A percentile compares a stretch with the other conserved stretches of the same genome.
Conservation (phyloP, 352 stramenopile species). For the Phytopythium boreale region DNA sequence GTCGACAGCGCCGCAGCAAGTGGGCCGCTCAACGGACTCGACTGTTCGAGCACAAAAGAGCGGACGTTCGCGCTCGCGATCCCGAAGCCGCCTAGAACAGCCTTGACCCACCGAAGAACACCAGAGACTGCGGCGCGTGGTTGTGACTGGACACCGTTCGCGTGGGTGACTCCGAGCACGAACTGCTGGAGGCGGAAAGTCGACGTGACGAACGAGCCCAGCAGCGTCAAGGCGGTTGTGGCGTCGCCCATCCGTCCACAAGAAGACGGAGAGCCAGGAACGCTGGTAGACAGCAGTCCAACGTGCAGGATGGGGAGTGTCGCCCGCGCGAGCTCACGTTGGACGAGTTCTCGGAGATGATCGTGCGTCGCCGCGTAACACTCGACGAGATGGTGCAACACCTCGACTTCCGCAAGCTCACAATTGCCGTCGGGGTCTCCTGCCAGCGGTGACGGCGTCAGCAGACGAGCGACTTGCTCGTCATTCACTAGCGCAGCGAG, state of each 20-base stretch:
- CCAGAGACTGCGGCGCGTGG: neutral
- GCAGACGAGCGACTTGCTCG: neutral
- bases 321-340: neutral
- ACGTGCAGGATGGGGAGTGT: neutral
- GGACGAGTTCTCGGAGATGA: neutral
- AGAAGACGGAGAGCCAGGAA: neutral
- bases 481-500: constrained; percentile 10
- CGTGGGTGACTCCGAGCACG: neutral
- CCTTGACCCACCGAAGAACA: neutral
- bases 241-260: neutral
- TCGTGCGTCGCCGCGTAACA: neutral
- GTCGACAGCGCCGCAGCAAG: neutral
- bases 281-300: neutral
- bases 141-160: neutral
- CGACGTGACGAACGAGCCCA: neutral
- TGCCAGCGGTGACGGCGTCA: neutral
- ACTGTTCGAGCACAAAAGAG: neutral
- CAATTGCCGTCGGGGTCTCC: neutral
- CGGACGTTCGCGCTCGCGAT: neutral
- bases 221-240: neutral
- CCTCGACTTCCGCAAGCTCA: neutral
- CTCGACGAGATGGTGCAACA: neutral
- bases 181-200: neutral
- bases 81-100: neutral
- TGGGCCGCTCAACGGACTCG: neutral